Evolutionary conservation across 345 rosid species (phyloP).

Genomic region (Salix arbutifolia): DNA sequence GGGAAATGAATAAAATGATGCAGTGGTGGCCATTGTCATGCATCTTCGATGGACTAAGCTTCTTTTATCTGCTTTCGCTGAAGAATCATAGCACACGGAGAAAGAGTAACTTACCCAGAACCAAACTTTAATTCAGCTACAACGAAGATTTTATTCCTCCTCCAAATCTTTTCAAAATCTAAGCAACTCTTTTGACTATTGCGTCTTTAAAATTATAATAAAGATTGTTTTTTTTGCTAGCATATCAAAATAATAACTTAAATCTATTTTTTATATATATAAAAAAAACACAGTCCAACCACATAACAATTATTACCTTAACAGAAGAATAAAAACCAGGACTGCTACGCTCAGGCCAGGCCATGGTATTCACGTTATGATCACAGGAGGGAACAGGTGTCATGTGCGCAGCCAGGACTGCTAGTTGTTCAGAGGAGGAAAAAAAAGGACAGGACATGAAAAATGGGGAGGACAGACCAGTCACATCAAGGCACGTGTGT

Average conservation of each 20-base stretch:
- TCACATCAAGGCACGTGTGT: not conserved
- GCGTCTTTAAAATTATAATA: too few species aligned
- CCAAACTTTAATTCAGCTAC: conserved; percentile 9
- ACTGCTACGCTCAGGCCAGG: too few species aligned
- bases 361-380: not conserved
- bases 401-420: too few species aligned
- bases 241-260: too few species aligned
- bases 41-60: not conserved
- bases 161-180: conserved; percentile 22
- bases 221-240: too few species aligned
- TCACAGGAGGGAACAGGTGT: not conserved
- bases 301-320: too few species aligned
- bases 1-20: conserved; percentile 10
- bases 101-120: not conserved
- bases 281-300: too few species aligned
- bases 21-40: not conserved
- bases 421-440: too few species aligned
- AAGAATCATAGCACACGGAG: conserved; percentile 12
- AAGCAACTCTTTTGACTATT: conserved; percentile 36
- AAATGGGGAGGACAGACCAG: not conserved
- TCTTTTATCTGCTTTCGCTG: not conserved
- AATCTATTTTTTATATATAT: too few species aligned
- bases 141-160: conserved; percentile 27
- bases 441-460: too few species aligned
- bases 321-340: too few species aligned